Base-by-base conservation (phyloP, 164 flowering plant genomes). In the Dillenia suffruticosa region DNA sequence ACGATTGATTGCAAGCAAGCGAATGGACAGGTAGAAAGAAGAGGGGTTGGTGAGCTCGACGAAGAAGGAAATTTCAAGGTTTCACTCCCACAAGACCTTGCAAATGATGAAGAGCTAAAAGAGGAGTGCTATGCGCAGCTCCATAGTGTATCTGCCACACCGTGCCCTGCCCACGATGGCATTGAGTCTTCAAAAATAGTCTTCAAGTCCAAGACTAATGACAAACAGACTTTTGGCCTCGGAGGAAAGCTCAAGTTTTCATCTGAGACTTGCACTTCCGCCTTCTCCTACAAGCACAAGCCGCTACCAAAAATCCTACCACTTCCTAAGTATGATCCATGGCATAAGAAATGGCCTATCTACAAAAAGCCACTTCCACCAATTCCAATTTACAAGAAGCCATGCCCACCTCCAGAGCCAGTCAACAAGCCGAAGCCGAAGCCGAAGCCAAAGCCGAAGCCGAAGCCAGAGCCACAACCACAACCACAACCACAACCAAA, bases 81-180 rank as follows among this genome's bases (percentile, higher is more conserved):
- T 0, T 58, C 65, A 1, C 78, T 92, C 43, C 82, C 89, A 2
- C 32, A 62, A 2, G 82, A 83, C 40, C 67, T 87, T 6, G 59
- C 76, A 10, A 44, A 80, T 57, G 51, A 83, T 49, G 92, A 80
- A 12, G 65, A 71, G 17, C 53, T 84, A 44, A 85, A 74, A 43
- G 84, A 88, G 59, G 87, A 89, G 61, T 92, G 96, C 75, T 81
- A 68, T 63, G 95, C 91, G 8, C 89, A 84, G 54, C 82, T 92
- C 44, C 86, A 80, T 55, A 81, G 89, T 62, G 84, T 87, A n/a
- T 58, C 90, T 0, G 61, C 66, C 5, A 9, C 70, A 0, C 85
- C 95, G 5, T 89, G 98, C 68, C 85, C 95, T 3, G 71, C 82
- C 8, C 71, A 70, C 49, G 64, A 69, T 44, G 90, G 84, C 16